A percentile compares a stretch with the other conserved stretches of the same genome.
Conservation (phyloP, 257 asterid genomes). For the Lycium barbarum region DNA sequence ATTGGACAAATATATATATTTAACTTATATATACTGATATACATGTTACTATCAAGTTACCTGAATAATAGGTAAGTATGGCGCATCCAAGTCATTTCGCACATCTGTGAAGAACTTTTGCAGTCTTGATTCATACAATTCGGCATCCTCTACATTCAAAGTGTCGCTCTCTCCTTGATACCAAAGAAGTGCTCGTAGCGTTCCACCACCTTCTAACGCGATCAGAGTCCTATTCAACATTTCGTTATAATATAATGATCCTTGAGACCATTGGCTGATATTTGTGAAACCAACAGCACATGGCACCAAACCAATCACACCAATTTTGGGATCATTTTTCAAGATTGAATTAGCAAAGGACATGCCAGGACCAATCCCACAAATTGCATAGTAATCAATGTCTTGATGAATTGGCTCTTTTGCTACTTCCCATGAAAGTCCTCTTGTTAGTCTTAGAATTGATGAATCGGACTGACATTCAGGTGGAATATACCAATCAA, state of each 20-base stretch:
- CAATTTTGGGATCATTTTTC: constrained; percentile 17
- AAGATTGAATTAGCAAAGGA: constrained; percentile 26
- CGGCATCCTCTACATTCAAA: background rate
- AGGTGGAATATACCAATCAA: constrained; percentile 25
- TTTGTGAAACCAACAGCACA: constrained; percentile 32
- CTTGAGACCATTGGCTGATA: constrained; percentile 25
- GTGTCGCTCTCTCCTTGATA: constrained; percentile 32
- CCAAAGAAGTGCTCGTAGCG: constrained; percentile 22
- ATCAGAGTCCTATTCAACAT: background rate
- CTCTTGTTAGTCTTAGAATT: constrained; percentile 20
- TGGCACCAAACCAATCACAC: constrained; percentile 28
- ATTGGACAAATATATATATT: background rate
- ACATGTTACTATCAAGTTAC: background rate
- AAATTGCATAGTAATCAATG: background rate
- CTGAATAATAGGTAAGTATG: constrained; percentile 29
- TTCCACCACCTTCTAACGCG: constrained; percentile 17
- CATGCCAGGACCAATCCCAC: constrained; percentile 32
- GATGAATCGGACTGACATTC: constrained; percentile 22
- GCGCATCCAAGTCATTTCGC: background rate
- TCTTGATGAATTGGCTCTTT: constrained; percentile 29
- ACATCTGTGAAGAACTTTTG: background rate
- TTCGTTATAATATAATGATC: background rate
- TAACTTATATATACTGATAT: background rate
- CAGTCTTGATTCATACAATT: background rate
- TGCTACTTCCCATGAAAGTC: constrained; percentile 30